Percentiles rank a stretch among this genome's conserved stretches.
Evolutionary conservation across 257 asterid genomes (phyloP).

Genomic region (Solanum stenotomum): DNA sequence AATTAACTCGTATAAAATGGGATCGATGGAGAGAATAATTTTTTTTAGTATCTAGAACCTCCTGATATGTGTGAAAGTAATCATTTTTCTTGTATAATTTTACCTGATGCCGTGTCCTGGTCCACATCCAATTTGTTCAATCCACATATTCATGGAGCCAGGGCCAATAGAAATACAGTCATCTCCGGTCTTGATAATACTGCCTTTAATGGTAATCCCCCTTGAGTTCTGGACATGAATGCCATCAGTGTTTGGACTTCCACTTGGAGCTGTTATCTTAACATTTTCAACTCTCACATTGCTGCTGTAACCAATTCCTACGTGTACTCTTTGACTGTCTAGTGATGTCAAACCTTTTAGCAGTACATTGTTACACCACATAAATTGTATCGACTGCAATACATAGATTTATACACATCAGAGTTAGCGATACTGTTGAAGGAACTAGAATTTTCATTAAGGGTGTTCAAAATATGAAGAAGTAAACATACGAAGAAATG

Average conservation of each 20-base stretch:
- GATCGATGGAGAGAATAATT: too few relatives aligned
- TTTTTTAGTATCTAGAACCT: too few relatives aligned
- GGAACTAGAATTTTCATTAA: rapidly evolving
- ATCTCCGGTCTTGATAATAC: background rate
- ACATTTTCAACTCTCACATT: constrained; percentile 1
- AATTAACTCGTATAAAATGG: too few relatives aligned
- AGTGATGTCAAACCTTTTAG: background rate
- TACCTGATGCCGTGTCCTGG: constrained; percentile 2
- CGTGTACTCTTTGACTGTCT: background rate
- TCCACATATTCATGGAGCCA: constrained; percentile 2
- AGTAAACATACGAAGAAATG: too few relatives aligned
- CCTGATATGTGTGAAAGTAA: too few relatives aligned
- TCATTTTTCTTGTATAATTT: too few relatives aligned
- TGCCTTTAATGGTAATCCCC: background rate
- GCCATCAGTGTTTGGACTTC: constrained; percentile 2
- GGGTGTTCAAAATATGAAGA: background rate
- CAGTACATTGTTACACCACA: background rate
- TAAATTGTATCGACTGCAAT: background rate
- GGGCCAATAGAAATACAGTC: background rate
- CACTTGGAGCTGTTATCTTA: constrained; percentile 1
- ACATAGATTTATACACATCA: too few relatives aligned
- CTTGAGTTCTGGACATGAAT: constrained; percentile 3
- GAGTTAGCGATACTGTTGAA: too few relatives aligned
- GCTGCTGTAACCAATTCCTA: background rate
- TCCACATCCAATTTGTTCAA: constrained; percentile 1